Conservation (phyloP, 2,329 filamentous ascomycete genomes). For the Exophiala sp. region DNA sequence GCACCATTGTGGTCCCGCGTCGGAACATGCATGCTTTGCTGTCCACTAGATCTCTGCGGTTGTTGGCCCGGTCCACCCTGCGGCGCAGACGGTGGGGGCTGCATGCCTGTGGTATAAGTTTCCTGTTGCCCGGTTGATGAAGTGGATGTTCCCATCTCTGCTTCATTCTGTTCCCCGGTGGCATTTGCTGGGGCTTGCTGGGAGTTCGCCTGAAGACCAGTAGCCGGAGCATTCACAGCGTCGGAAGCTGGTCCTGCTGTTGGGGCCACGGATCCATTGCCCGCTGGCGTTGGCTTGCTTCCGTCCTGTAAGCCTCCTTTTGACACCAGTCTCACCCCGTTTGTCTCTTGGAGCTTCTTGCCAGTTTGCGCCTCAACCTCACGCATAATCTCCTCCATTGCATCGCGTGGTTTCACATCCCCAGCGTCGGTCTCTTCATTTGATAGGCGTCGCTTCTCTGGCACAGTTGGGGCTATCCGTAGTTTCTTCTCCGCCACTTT, state of each 20-base stretch:
- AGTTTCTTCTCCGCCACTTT: constrained; percentile 71
- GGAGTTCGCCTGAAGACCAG: not conserved
- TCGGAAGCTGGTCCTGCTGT: constrained; percentile 4
- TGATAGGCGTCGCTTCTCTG: constrained; percentile 16
- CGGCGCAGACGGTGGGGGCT: constrained; percentile 1
- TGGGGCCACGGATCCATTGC: not conserved
- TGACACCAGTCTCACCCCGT: constrained; percentile 64
- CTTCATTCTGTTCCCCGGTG: not conserved
- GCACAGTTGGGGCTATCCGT: constrained; percentile 54
- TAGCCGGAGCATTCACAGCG: constrained; percentile 3
- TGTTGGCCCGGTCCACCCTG: constrained; percentile 5
- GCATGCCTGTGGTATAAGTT: not conserved
- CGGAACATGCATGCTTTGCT: constrained; percentile 6
- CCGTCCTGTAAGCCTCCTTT: constrained; percentile 67
- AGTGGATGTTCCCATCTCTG: not conserved
- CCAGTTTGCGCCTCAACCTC: constrained; percentile 68
- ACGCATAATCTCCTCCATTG: constrained; percentile 65
- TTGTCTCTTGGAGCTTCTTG: constrained; percentile 58
- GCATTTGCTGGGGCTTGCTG: constrained; percentile 33
- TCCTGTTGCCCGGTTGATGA: constrained; percentile 2
- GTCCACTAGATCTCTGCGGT: not conserved
- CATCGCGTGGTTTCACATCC: constrained; percentile 18
- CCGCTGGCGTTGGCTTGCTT: constrained; percentile 23
- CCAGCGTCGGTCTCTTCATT: constrained; percentile 5
- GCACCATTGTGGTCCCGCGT: constrained; percentile 34